Conservation (phyloP, 1,139 yeast species). For the Blastobotrys buckinghamii region DNA sequence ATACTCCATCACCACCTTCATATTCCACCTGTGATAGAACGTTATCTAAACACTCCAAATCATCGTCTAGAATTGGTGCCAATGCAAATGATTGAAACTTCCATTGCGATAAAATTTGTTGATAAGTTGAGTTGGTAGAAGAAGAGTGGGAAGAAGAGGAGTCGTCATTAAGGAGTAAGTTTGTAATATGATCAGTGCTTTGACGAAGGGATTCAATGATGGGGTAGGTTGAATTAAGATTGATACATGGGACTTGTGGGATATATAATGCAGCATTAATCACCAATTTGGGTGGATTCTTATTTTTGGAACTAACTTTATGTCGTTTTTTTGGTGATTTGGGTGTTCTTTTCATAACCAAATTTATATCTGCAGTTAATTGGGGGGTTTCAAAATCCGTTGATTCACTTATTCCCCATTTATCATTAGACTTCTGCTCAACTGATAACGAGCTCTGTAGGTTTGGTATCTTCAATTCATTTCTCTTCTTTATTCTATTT, state of each 20-base stretch:
- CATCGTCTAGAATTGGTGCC: background rate
- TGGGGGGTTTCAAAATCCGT: no score
- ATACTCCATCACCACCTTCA: background rate
- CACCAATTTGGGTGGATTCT: background rate
- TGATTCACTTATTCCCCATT: no score
- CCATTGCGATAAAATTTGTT: background rate
- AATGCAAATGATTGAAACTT: background rate
- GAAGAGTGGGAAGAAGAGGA: no score
- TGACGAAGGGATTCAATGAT: background rate
- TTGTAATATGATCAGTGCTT: no score
- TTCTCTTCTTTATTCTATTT: no score
- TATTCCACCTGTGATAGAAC: background rate
- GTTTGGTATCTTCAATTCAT: no score
- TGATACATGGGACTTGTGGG: background rate
- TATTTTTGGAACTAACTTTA: conserved; percentile 13
- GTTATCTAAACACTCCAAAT: background rate
- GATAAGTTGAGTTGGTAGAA: no score
- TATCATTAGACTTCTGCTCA: no score
- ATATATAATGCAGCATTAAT: background rate
- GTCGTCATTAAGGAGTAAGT: no score
- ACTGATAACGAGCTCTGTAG: no score
- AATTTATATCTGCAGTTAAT: no score
- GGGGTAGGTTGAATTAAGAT: background rate
- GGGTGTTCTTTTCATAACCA: background rate
- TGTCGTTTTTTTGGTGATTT: conserved; percentile 3